phyloP scores from a whole-genome alignment of 345 rosid species.

The Turnera subulata region DNA sequence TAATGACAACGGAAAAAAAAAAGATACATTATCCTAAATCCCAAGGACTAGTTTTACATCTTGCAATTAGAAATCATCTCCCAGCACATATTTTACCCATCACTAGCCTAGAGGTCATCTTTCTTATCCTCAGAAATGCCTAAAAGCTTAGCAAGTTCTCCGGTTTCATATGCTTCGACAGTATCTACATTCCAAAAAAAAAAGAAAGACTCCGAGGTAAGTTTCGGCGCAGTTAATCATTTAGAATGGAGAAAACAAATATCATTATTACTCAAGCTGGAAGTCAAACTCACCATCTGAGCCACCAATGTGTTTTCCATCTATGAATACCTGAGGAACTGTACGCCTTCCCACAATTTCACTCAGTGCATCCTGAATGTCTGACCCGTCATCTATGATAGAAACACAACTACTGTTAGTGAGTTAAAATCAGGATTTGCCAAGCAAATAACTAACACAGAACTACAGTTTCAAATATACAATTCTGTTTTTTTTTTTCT shows the following conservation, averaged over 20 bases:
- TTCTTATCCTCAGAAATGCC: conserved; percentile 31
- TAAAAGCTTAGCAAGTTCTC: conserved; percentile 63
- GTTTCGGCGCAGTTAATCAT: not conserved
- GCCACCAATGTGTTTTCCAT: conserved; percentile 87
- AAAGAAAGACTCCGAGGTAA: not conserved
- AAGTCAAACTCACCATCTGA: conserved; percentile 58
- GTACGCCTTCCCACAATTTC: conserved; percentile 65
- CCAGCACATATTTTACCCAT: too few species aligned
- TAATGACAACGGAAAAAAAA: too few species aligned
- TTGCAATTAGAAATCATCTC: too few species aligned
- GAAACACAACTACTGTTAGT: not conserved
- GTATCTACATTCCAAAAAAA: conserved; percentile 52
- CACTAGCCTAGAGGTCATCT: conserved; percentile 20
- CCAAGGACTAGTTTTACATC: too few species aligned
- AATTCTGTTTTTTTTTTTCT: too few species aligned
- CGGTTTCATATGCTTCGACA: conserved; percentile 62
- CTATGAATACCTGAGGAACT: conserved; percentile 87
- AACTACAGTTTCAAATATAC: not conserved
- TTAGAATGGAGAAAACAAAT: not conserved
- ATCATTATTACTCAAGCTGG: not conserved
- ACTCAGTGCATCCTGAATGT: conserved; percentile 64
- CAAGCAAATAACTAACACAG: not conserved
- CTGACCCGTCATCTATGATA: conserved; percentile 61
- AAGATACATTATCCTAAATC: too few species aligned
- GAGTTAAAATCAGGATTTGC: not conserved